A percentile compares a stretch with the other conserved stretches of the same genome.
phyloP scores from a whole-genome alignment of 139 green algal species.

The Limnomonas spitsbergensis region DNA sequence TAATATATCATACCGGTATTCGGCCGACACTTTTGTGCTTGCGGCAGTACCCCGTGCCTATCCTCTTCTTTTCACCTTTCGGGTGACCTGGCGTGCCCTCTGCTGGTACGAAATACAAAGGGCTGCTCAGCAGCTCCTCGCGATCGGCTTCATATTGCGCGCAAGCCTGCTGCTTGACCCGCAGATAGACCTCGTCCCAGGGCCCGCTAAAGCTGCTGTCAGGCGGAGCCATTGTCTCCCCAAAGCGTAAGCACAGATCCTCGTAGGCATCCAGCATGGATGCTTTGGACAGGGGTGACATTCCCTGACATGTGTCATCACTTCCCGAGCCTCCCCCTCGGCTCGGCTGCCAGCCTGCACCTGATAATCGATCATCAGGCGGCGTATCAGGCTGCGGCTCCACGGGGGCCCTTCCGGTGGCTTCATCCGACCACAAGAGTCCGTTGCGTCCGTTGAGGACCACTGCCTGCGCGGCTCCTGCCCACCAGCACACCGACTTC shows the following conservation, averaged over 20 bases:
- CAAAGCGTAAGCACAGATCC: neutral
- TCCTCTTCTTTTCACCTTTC: neutral
- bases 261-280: neutral
- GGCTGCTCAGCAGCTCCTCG: conserved; percentile 6
- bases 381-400: neutral
- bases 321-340: neutral
- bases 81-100: conserved; percentile 7
- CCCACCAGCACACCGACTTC: neutral
- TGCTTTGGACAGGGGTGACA: neutral
- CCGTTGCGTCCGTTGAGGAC: conserved; percentile 12
- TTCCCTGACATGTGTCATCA: neutral
- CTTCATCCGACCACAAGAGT: neutral
- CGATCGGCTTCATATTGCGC: neutral
- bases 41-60: neutral
- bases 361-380: neutral
- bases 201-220: neutral
- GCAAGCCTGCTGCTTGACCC: neutral
- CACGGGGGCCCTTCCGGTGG: neutral
- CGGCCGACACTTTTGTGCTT: too few relatives aligned
- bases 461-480: neutral
- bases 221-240: neutral
- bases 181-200: neutral
- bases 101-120: neutral
- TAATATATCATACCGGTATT: too few relatives aligned
- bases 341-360: neutral